Evolutionary conservation across 108 stramenopile genomes (phyloP).

Genomic region (Nitzschia sp.): DNA sequence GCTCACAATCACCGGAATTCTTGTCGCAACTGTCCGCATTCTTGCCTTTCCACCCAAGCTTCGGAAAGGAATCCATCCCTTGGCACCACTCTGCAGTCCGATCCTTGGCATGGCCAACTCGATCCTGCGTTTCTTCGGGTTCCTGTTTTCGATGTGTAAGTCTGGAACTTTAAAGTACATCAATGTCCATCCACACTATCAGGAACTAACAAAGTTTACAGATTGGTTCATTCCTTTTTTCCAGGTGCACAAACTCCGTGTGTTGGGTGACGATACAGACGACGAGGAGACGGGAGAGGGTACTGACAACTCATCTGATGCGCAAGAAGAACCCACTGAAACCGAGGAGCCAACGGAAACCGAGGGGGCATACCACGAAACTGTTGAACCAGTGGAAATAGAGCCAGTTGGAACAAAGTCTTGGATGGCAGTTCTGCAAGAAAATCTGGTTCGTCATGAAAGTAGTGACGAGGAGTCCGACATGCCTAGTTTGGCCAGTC

Average conservation of each 20-base stretch:
- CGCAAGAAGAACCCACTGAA: not conserved
- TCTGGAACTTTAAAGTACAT: not conserved
- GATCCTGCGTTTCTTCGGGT: conserved; percentile 19
- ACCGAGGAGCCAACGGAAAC: conserved; percentile 7
- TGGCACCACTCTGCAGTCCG: conserved; percentile 10
- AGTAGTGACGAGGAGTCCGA: conserved; percentile 8
- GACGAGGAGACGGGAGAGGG: not conserved
- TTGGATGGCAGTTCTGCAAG: conserved; percentile 9
- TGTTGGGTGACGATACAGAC: not conserved
- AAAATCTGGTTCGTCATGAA: conserved; percentile 14
- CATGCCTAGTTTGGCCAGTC: no score
- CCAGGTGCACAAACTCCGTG: conserved; percentile 15
- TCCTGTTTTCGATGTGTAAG: conserved; percentile 19
- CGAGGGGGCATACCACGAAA: not conserved
- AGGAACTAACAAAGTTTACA: not conserved
- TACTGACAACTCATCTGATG: not conserved
- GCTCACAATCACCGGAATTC: conserved; percentile 12
- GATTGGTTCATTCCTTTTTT: conserved; percentile 22
- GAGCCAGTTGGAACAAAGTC: not conserved
- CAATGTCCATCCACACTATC: no score
- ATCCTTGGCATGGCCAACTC: conserved; percentile 14
- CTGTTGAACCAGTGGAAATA: not conserved
- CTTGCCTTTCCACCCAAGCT: conserved; percentile 10
- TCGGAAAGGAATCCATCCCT: conserved; percentile 11
- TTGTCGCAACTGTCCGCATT: conserved; percentile 1